A percentile compares a stretch with the other conserved stretches of the same genome.
phyloP scores from a whole-genome alignment of 1,139 yeast genomes.

The Suhomyces guaymorum region DNA sequence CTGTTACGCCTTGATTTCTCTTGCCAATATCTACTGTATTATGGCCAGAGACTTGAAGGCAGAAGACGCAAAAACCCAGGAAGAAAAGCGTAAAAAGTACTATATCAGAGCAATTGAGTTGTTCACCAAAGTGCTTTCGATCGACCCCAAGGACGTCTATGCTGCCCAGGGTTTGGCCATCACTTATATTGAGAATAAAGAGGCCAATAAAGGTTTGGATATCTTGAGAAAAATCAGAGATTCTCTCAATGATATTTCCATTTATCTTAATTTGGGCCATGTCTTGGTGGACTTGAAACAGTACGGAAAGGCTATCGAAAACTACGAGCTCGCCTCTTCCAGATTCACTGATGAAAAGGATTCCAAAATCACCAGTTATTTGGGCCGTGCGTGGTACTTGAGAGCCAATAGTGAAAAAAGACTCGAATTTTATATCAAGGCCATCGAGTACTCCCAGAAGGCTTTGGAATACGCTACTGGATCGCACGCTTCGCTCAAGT shows the following conservation, averaged over 20 bases:
- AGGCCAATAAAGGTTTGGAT: conserved; percentile 75
- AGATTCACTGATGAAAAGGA: conserved; percentile 66
- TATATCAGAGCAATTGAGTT: conserved; percentile 87
- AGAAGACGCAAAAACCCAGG: conserved; percentile 43
- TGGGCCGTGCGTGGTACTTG: conserved; percentile 89
- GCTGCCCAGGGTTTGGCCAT: conserved; percentile 99
- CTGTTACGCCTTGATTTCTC: conserved; percentile 80
- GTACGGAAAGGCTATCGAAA: conserved; percentile 83
- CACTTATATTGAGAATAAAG: conserved; percentile 84
- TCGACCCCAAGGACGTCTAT: conserved; percentile 84
- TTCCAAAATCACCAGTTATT: conserved; percentile 63
- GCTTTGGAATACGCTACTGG: conserved; percentile 49
- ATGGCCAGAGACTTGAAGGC: conserved; percentile 77
- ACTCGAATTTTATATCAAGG: conserved; percentile 55
- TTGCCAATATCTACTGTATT: conserved; percentile 83
- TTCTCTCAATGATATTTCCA: conserved; percentile 79
- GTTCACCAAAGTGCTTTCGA: conserved; percentile 80
- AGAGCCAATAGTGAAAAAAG: conserved; percentile 75
- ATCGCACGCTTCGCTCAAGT: conserved; percentile 52
- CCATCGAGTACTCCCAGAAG: conserved; percentile 61
- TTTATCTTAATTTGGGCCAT: conserved; percentile 85
- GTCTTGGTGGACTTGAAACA: conserved; percentile 82
- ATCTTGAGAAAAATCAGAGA: conserved; percentile 88
- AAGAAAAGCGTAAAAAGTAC: conserved; percentile 71
- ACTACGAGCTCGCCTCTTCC: conserved; percentile 75